Evolutionary conservation across 345 rosid species (phyloP), one percentile per base, ranked within the genome.

Genomic region (Linum lewisii): DNA sequence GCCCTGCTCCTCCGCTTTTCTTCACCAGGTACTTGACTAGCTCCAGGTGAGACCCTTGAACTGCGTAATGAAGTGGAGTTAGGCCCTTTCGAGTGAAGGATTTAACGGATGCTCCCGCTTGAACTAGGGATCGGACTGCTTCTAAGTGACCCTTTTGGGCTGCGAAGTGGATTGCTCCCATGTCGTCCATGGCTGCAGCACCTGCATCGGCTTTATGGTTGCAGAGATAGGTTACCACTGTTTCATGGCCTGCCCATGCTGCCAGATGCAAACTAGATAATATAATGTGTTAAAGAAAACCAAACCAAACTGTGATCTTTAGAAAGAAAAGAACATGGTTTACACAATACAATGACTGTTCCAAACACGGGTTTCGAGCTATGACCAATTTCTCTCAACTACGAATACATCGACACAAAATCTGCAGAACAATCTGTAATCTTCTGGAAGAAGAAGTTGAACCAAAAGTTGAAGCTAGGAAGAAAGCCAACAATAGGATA

Each of bases 81-180:
- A 87, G 78, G 73, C 99, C 95, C 75, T 93, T 93, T 59, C 97
- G 87, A 34, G 78, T 93, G 44, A 51, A 37, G 25, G 92, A 70
- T 63, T 90, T 90, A 26, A 82, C 54, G 3, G 99, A 82, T 49
- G 61, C 95, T 6, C 97, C 97, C 1, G 70, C 68, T 1, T 92
- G 75, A 34, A 87, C 38, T 36, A 93, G 76, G 37, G 72, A 76
- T 55, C 80, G 70, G 32, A 85, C 92, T 52, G 82, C 73, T 77
- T 87, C 97, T 68, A 90, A 63, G 65, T 90, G 96, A 16, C 97
- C 97, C 71, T 90, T 93, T 53, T 87, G 95, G n/a, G 90, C 79
- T 20, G 97, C 99, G 78, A 93, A 93, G 76, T 90, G 97, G 66
- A 93, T 77, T 1, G 97, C 97, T 8, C 96, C 90, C 97, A 90